Percentiles rank a stretch among this genome's conserved stretches.
Conservation (phyloP, 305 asterid species). For the Solanum hybrid region DNA sequence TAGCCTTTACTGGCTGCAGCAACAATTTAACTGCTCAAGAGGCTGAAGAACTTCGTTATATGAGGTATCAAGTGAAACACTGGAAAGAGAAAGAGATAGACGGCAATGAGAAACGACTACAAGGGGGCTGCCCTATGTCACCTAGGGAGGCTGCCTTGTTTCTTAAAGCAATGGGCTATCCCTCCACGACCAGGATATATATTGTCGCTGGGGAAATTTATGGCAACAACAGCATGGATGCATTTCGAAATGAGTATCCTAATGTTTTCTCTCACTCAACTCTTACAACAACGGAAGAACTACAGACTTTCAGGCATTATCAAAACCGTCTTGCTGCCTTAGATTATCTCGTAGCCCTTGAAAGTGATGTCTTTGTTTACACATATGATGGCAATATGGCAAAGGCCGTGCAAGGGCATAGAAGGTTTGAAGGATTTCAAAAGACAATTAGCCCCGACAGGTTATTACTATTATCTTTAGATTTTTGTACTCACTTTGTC, state of each 20-base stretch:
- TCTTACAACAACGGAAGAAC: constrained; percentile 55
- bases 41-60: constrained; percentile 49
- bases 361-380: constrained; percentile 76
- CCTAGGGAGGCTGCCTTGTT: constrained; percentile 79
- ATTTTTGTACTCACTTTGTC: not conserved
- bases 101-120: constrained; percentile 40
- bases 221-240: constrained; percentile 50
- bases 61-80: constrained; percentile 59
- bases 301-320: constrained; percentile 31
- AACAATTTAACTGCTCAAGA: constrained; percentile 48
- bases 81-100: constrained; percentile 90
- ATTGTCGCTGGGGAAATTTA: constrained; percentile 78
- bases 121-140: constrained; percentile 89
- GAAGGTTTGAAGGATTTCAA: constrained; percentile 57
- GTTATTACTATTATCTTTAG: constrained; percentile 24
- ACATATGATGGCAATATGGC: constrained; percentile 95
- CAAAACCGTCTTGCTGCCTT: constrained; percentile 88
- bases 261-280: constrained; percentile 62
- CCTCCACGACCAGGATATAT: constrained; percentile 47
- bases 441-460: constrained; percentile 77
- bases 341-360: constrained; percentile 68
- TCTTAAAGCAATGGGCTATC: constrained; percentile 80
- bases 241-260: constrained; percentile 44
- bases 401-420: constrained; percentile 86
- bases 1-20: constrained; percentile 89